These are phyloP conservation scores for Cerrena zonata DNA, from an alignment of 1,284 basidiomycete genomes.

Conservation along the genomic window DNA sequence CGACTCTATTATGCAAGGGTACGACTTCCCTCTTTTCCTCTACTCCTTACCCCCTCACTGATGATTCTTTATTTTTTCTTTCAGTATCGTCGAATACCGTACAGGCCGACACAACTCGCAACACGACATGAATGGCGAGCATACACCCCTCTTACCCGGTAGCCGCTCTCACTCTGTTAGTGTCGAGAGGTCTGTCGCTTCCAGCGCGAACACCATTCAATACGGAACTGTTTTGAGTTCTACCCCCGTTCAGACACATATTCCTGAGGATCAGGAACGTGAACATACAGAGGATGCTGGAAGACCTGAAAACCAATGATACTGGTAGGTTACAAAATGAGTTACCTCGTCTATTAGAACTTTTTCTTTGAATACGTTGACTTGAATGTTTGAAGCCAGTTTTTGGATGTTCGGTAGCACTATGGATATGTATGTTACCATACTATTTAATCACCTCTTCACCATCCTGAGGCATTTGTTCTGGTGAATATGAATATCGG, in stretches of 20 bases:
- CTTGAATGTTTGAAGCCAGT: no score
- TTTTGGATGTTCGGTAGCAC: no score
- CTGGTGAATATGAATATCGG: no score
- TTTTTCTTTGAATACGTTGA: no score
- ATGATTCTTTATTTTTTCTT: not conserved
- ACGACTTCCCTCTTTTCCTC: slow-evolving; percentile 16
- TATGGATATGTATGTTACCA: no score
- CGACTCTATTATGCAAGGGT: slow-evolving; percentile 79
- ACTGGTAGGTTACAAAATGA: no score
- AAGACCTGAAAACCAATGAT: not conserved
- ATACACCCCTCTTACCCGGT: slow-evolving; percentile 17
- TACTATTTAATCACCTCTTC: no score
- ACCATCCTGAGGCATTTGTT: no score
- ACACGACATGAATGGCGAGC: slow-evolving; percentile 18
- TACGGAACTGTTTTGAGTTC: not conserved
- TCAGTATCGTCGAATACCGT: slow-evolving; percentile 27
- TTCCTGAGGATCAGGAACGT: not conserved
- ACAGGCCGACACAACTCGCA: slow-evolving; percentile 9
- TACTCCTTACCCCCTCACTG: not conserved
- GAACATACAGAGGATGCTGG: not conserved
- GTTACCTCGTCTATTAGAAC: no score
- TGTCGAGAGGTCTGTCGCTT: slow-evolving; percentile 73
- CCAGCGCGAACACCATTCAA: slow-evolving; percentile 42
- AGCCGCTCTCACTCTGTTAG: slow-evolving; percentile 41
- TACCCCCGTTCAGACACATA: not conserved